Percentiles rank a stretch among this genome's conserved stretches.
Evolutionary conservation across 2,329 filamentous ascomycete species (phyloP).

Genomic region (Zopfia rhizophila): DNA sequence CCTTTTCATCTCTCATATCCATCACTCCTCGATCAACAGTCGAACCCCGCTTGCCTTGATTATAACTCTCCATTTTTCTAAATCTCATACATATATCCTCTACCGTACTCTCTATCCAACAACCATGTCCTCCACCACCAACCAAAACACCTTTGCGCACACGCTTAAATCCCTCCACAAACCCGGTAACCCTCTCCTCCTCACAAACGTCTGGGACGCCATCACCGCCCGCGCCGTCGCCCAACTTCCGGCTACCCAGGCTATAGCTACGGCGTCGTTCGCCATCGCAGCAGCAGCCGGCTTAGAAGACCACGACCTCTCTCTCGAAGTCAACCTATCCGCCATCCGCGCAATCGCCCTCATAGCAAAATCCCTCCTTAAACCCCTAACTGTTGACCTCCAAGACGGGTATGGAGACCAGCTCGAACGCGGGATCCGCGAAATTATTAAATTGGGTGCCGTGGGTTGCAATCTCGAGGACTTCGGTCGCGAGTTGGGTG

Average conservation of each 20-base stretch:
- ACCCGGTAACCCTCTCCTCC: conserved; percentile 62
- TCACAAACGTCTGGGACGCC: conserved; percentile 67
- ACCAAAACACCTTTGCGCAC: conserved; percentile 25
- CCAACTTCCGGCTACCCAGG: conserved; percentile 55
- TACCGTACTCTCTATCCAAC: no score
- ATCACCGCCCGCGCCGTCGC: conserved; percentile 60
- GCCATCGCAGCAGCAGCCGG: conserved; percentile 46
- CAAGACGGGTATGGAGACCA: conserved; percentile 68
- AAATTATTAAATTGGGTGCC: conserved; percentile 62
- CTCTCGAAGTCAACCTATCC: conserved; percentile 62
- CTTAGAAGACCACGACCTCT: conserved; percentile 55
- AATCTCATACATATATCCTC: no score
- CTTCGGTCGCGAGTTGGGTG: conserved; percentile 41
- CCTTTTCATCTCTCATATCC: no score
- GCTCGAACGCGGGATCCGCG: conserved; percentile 58
- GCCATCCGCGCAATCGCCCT: conserved; percentile 59
- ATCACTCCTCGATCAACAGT: no score
- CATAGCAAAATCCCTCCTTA: conserved; percentile 51
- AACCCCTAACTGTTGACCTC: conserved; percentile 67
- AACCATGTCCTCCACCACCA: conserved; percentile 18
- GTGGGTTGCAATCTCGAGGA: conserved; percentile 71
- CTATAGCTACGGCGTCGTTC: conserved; percentile 52
- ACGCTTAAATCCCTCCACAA: conserved; percentile 57
- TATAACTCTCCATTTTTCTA: no score
- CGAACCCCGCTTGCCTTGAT: no score